Conservation (phyloP, 2,329 filamentous ascomycete genomes). For the Alternaria incomplexa region DNA sequence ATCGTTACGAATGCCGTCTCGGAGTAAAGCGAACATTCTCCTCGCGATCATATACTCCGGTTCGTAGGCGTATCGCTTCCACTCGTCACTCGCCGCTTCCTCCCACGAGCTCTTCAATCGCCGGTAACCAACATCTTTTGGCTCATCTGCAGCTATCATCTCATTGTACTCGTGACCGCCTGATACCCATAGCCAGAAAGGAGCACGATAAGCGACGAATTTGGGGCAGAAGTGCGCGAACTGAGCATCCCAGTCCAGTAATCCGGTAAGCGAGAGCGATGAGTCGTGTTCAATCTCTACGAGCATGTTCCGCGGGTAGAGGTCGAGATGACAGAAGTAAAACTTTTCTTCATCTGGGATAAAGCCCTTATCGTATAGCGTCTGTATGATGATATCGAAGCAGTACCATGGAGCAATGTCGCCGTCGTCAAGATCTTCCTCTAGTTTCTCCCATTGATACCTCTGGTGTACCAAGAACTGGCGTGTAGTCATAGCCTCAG, state of each 20-base stretch:
- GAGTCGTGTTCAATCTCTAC: conserved; percentile 11
- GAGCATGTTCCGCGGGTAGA: conserved; percentile 29
- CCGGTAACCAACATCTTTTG: conserved; percentile 8
- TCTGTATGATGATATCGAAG: conserved; percentile 7
- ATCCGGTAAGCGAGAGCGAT: conserved; percentile 19
- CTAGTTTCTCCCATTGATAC: not conserved
- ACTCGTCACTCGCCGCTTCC: conserved; percentile 24
- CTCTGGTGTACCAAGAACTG: not conserved
- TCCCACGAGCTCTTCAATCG: conserved; percentile 13
- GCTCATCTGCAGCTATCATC: conserved; percentile 13
- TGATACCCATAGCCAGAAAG: conserved; percentile 25
- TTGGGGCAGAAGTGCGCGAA: conserved; percentile 25
- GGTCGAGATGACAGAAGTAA: conserved; percentile 14
- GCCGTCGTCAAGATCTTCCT: not conserved
- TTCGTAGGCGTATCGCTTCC: conserved; percentile 25
- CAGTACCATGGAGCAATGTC: conserved; percentile 1
- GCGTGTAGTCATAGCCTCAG: not conserved
- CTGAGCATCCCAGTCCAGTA: conserved; percentile 30
- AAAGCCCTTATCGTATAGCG: conserved; percentile 13
- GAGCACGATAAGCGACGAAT: conserved; percentile 21
- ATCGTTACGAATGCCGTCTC: not conserved
- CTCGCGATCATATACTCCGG: conserved; percentile 24
- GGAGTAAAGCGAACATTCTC: not conserved
- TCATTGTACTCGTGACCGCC: conserved; percentile 9
- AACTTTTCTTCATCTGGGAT: conserved; percentile 14